A percentile compares a stretch with the other conserved stretches of the same genome.
phyloP scores from a whole-genome alignment of 768 basidiomycete species.

The Calocybe cyanea region DNA sequence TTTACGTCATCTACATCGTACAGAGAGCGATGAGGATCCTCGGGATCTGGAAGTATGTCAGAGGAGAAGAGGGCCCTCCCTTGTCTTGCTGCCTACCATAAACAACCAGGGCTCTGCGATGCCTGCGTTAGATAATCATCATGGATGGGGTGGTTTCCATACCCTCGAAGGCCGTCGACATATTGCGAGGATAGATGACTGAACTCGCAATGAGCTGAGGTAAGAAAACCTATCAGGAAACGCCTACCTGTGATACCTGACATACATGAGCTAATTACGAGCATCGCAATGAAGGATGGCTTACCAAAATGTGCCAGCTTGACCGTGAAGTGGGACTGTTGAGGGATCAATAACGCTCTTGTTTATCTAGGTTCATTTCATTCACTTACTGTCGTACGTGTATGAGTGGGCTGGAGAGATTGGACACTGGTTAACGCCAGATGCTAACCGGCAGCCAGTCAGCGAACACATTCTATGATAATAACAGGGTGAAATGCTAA shows the following conservation, averaged over 20 bases:
- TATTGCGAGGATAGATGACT: slow-evolving; percentile 30
- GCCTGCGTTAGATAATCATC: neutral
- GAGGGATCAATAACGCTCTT: slow-evolving; percentile 19
- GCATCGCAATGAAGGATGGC: slow-evolving; percentile 6
- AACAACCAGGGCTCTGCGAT: slow-evolving; percentile 24
- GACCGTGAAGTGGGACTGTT: slow-evolving; percentile 10
- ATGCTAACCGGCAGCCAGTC: slow-evolving; percentile 1
- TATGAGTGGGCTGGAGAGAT: slow-evolving; percentile 32
- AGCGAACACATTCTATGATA: neutral
- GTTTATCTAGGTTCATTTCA: slow-evolving; percentile 3
- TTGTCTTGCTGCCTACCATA: slow-evolving; percentile 26
- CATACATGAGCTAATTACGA: neutral
- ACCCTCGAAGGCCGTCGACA: slow-evolving; percentile 36
- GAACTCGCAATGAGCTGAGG: neutral
- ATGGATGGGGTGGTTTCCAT: slow-evolving; percentile 3
- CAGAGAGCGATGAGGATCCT: slow-evolving; percentile 24
- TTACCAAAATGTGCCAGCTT: slow-evolving; percentile 24
- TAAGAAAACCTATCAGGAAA: neutral
- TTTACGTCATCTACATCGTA: slow-evolving; percentile 19
- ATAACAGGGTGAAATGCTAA: slow-evolving; percentile 6
- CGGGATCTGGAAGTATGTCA: slow-evolving; percentile 19
- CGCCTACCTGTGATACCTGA: slow-evolving; percentile 19
- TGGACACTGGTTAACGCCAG: slow-evolving; percentile 36
- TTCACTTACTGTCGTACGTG: slow-evolving; percentile 22
- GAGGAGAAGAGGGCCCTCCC: slow-evolving; percentile 14